Evolutionary conservation across 306 rosid species (phyloP).

Genomic region (Cicer chorassanicum): DNA sequence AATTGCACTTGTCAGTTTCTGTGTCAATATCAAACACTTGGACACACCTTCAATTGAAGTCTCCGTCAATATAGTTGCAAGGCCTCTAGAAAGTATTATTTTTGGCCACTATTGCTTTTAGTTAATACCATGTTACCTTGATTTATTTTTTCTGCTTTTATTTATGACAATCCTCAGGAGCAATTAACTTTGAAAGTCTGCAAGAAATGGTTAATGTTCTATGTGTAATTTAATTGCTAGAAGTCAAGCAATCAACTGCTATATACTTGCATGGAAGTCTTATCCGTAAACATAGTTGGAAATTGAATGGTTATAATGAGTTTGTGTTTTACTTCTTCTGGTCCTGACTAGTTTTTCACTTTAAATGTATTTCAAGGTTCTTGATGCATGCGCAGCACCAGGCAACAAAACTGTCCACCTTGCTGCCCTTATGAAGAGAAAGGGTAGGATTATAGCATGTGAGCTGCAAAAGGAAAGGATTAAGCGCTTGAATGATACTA

Average conservation of each 20-base stretch:
- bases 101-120: background rate
- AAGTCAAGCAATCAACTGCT: constrained; percentile 15
- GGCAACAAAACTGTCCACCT: constrained; percentile 97
- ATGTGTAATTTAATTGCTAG: constrained; percentile 3
- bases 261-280: background rate
- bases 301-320: background rate
- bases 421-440: constrained; percentile 83
- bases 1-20: background rate
- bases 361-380: constrained; percentile 68
- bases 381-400: constrained; percentile 95
- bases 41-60: background rate
- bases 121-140: background rate
- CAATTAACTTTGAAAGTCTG: background rate
- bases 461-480: constrained; percentile 76
- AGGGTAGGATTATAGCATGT: constrained; percentile 81
- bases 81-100: background rate
- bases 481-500: constrained; percentile 67
- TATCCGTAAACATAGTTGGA: too few relatives aligned
- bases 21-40: background rate
- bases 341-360: constrained; percentile 29
- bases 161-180: background rate
- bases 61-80: background rate
- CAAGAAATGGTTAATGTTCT: constrained; percentile 15
- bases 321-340: background rate
- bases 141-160: background rate